Evolutionary conservation across 2,329 filamentous ascomycete species (phyloP).

Genomic region (Alternaria arborescens): DNA sequence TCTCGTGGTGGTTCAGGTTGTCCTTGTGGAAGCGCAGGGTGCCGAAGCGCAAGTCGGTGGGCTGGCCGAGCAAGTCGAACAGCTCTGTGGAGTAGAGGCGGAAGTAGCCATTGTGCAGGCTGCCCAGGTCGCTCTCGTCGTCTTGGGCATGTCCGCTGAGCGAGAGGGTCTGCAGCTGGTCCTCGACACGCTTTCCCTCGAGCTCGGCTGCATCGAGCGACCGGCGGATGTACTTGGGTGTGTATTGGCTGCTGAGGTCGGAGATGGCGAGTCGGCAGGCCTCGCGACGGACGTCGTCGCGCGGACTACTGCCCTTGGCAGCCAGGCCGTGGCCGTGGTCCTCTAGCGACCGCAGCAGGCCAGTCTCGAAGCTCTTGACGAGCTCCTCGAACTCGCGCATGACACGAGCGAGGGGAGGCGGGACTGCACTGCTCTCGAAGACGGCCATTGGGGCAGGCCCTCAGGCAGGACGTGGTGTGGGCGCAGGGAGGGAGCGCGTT

Average conservation of each 20-base stretch:
- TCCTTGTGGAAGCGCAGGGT: constrained; percentile 46
- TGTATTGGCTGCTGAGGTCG: constrained; percentile 43
- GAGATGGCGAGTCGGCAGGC: constrained; percentile 46
- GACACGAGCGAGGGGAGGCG: constrained; percentile 37
- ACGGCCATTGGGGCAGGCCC: constrained; percentile 37
- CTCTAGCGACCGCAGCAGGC: constrained; percentile 41
- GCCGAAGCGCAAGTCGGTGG: constrained; percentile 46
- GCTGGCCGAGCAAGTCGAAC: constrained; percentile 47
- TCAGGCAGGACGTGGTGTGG: constrained; percentile 15
- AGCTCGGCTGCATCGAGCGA: constrained; percentile 42
- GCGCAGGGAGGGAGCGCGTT: constrained; percentile 8
- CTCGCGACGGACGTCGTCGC: constrained; percentile 36
- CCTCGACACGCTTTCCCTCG: constrained; percentile 42
- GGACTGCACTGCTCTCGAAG: constrained; percentile 33
- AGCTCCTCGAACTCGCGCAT: constrained; percentile 48
- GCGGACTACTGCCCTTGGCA: constrained; percentile 8
- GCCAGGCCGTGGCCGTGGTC: constrained; percentile 10
- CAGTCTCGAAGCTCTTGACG: constrained; percentile 38
- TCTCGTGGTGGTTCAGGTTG: constrained; percentile 1
- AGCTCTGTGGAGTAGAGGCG: constrained; percentile 48
- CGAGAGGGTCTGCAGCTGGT: constrained; percentile 35
- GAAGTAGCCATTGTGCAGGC: constrained; percentile 47
- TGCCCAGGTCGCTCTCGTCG: constrained; percentile 26
- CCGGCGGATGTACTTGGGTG: constrained; percentile 43
- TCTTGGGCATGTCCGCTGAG: constrained; percentile 12